Evolutionary conservation across 2,329 filamentous ascomycete species (phyloP).

Genomic region (Penicillium occitanis): DNA sequence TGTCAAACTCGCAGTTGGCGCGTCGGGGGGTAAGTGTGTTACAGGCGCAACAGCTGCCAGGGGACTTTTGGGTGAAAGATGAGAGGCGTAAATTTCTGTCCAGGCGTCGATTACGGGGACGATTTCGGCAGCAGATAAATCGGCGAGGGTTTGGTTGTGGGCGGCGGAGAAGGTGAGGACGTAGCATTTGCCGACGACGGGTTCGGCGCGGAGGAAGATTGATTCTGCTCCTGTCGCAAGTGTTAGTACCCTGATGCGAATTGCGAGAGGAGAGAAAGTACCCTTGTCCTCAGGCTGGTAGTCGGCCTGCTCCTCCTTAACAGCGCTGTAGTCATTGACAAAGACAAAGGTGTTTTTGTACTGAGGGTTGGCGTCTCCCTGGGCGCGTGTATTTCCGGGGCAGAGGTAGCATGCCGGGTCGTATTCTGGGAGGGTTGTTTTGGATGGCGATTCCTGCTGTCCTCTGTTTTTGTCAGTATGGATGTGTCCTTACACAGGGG

Average conservation of each 20-base stretch:
- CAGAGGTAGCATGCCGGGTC: constrained; percentile 94
- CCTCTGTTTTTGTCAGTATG: constrained; percentile 54
- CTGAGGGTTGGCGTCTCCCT: constrained; percentile 80
- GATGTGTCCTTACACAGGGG: neutral
- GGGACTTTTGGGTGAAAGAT: constrained; percentile 71
- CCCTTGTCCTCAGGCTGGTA: constrained; percentile 60
- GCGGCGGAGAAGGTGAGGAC: constrained; percentile 90
- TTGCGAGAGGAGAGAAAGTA: constrained; percentile 27
- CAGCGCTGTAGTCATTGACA: constrained; percentile 95
- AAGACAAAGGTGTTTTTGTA: constrained; percentile 90
- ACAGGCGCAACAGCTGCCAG: constrained; percentile 53
- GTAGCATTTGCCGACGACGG: constrained; percentile 93
- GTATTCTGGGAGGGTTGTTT: constrained; percentile 71
- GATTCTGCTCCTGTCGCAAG: constrained; percentile 63
- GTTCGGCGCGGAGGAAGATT: constrained; percentile 74
- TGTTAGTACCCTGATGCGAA: neutral
- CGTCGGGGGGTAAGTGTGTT: constrained; percentile 49
- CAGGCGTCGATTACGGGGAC: constrained; percentile 82
- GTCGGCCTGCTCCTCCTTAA: constrained; percentile 86
- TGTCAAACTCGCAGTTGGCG: constrained; percentile 46
- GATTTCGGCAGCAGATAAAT: constrained; percentile 76
- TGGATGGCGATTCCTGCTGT: constrained; percentile 71
- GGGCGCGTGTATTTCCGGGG: constrained; percentile 83
- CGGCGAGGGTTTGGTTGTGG: constrained; percentile 89
- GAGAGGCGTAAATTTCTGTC: constrained; percentile 83